Percentiles rank a stretch among this genome's conserved stretches.
phyloP scores from a whole-genome alignment of 768 basidiomycete species.

The Chlorophyllum brunneum region DNA sequence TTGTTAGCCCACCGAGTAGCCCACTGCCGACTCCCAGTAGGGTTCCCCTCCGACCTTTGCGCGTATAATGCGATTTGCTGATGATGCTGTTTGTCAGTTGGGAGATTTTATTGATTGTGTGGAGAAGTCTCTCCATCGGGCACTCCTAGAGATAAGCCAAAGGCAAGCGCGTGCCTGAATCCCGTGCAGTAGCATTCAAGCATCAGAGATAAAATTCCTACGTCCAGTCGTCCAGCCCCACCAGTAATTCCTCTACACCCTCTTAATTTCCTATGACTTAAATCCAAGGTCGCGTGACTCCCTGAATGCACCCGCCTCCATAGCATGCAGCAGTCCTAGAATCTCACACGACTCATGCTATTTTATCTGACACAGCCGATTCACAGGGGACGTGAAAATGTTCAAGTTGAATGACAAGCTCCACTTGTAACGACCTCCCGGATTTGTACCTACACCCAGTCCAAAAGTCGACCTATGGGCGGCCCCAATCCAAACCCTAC shows the following conservation, averaged over 20 bases:
- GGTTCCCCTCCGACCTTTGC: conserved; percentile 24
- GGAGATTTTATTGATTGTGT: conserved; percentile 80
- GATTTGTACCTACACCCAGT: conserved; percentile 83
- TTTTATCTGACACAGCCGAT: conserved; percentile 78
- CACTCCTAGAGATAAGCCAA: conserved; percentile 93
- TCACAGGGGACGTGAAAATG: conserved; percentile 76
- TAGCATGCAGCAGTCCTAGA: conserved; percentile 84
- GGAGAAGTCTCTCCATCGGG: conserved; percentile 82
- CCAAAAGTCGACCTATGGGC: conserved; percentile 92
- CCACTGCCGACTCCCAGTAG: conserved; percentile 86
- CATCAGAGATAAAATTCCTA: conserved; percentile 90
- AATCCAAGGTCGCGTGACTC: background rate
- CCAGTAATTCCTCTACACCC: conserved; percentile 47
- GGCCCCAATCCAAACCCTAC: conserved; percentile 91
- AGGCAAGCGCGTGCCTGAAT: conserved; percentile 94
- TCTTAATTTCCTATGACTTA: background rate
- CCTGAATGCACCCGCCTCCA: conserved; percentile 64
- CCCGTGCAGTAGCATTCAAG: conserved; percentile 86
- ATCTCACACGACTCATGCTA: conserved; percentile 86
- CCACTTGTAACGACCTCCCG: conserved; percentile 92
- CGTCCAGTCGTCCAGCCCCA: conserved; percentile 98
- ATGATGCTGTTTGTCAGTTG: conserved; percentile 42
- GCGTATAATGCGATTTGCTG: background rate
- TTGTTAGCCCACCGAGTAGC: conserved; percentile 97
- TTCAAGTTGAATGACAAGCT: conserved; percentile 88